Percentiles rank a stretch among this genome's conserved stretches.
phyloP scores from a whole-genome alignment of 805 yeast genomes.

The Monosporozyma siamensis region DNA sequence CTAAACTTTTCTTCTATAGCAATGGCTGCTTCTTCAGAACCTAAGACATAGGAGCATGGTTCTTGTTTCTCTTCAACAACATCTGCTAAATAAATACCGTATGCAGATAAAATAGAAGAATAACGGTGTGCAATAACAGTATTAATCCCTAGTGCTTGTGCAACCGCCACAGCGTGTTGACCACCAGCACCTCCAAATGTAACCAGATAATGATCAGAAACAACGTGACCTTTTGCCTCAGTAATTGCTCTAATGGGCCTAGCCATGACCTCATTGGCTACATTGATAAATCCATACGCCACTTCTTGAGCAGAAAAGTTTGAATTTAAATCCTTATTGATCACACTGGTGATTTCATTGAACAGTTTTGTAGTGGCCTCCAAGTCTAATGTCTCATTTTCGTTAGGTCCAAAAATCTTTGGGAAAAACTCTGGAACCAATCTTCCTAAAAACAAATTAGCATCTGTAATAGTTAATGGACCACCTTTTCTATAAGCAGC shows the following conservation, averaged over 20 bases:
- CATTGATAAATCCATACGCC: constrained; percentile 72
- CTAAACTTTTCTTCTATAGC: constrained; percentile 38
- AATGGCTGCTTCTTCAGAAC: constrained; percentile 20
- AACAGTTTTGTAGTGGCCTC: constrained; percentile 45
- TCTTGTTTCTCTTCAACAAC: constrained; percentile 73
- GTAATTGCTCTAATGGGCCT: constrained; percentile 78
- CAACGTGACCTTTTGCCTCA: constrained; percentile 70
- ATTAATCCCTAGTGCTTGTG: constrained; percentile 56
- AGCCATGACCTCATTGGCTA: constrained; percentile 87
- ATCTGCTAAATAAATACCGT: constrained; percentile 82
- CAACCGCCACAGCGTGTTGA: constrained; percentile 76
- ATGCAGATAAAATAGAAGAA: constrained; percentile 78
- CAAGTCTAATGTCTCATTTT: constrained; percentile 57
- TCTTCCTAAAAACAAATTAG: constrained; percentile 64
- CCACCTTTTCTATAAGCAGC: constrained; percentile 81
- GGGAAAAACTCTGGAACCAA: constrained; percentile 70
- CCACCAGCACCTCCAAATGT: constrained; percentile 95
- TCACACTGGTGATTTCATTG: constrained; percentile 41
- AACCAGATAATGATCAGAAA: constrained; percentile 59
- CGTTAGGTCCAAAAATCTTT: constrained; percentile 73
- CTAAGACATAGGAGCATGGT: constrained; percentile 47
- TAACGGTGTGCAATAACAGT: constrained; percentile 69
- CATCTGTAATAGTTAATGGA: constrained; percentile 78
- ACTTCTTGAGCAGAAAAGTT: constrained; percentile 52
- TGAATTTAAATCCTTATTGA: constrained; percentile 39